Base-by-base conservation (phyloP, 2,329 filamentous ascomycete species). In the Fusarium praegraminearum region DNA sequence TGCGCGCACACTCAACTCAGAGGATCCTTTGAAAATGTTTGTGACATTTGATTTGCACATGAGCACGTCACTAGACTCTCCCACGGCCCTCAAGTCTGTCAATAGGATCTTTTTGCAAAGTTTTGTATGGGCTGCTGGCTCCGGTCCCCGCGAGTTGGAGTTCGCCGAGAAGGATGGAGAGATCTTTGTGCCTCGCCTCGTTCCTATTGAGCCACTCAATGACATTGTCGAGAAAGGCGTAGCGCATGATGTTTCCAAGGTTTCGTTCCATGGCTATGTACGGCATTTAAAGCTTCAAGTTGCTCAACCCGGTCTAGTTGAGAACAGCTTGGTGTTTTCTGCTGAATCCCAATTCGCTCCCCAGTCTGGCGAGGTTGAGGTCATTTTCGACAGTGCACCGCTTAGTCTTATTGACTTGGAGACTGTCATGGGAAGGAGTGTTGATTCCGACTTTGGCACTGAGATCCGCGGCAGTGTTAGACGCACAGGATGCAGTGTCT, bases 1-100 rank as follows among this genome's bases (percentile, higher is more conserved):
- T 18, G 79, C 83, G 2, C 79, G 85, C 22, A 83, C 83, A 0
- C 75, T 87, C 11, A 80, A 83, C 47, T 87, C 85, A 0, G 85
- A 87, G 47, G 81, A 85, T 62, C 76, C 80, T 1, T 77, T 80
- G 20, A 84, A 80, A 68, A 74, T 66, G 1, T 77, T 86, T 18
- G 75, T 81, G 13, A 82, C 80, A 0, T 74, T 86, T n/a, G 84
- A 86, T 24, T 43, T 71, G 38, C 22, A 20, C 18, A n/a, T 20
- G 2, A n/a, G 13, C 6, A 71, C 68, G 6, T 22, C 49, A 12
- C 33, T 71, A 11, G 26, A 40, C 22, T 69, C 60, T 33, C 7
- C 22, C 3, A 41, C 33, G 5, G 44, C 53, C 18, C 24, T 69
- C 9, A 32, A 46, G 5, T 70, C 60, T 24, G 71, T 82, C 12